Conservation (phyloP, 129 eudicot genomes). For the Escallonia rubra region DNA sequence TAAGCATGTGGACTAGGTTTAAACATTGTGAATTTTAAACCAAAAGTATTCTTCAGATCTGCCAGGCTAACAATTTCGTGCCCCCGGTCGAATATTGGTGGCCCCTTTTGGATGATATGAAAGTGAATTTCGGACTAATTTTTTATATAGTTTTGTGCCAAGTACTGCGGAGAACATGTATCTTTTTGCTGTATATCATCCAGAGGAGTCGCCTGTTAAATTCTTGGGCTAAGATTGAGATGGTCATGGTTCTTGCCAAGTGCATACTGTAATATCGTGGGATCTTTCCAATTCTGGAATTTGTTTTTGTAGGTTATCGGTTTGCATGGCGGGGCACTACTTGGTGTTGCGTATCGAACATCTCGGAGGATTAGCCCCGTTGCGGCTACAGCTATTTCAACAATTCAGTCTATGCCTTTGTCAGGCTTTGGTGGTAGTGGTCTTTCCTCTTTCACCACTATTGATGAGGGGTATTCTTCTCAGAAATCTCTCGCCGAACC, state of each 20-base stretch:
- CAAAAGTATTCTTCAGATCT: background rate
- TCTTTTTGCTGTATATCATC: no score
- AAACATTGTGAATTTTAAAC: background rate
- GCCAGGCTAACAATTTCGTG: no score
- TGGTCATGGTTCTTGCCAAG: background rate
- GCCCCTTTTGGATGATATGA: background rate
- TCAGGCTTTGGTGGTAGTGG: slow-evolving; percentile 69
- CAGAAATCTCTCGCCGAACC: slow-evolving; percentile 60
- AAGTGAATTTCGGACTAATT: no score
- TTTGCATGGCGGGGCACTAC: slow-evolving; percentile 93
- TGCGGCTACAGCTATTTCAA: slow-evolving; percentile 90
- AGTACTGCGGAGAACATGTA: background rate
- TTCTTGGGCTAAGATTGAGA: background rate
- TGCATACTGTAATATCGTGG: background rate
- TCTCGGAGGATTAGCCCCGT: slow-evolving; percentile 81
- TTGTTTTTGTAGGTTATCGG: slow-evolving; percentile 52
- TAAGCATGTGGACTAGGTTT: no score
- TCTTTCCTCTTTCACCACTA: slow-evolving; percentile 65
- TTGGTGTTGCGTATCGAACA: slow-evolving; percentile 86
- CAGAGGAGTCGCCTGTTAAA: background rate
- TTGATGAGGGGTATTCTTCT: slow-evolving; percentile 69
- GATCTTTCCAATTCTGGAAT: background rate
- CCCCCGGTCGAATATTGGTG: background rate
- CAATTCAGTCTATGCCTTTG: slow-evolving; percentile 90
- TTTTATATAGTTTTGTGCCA: no score